A percentile compares a stretch with the other conserved stretches of the same genome.
Evolutionary conservation across 129 eudicot species (phyloP).

Genomic region (Flaveria robusta): DNA sequence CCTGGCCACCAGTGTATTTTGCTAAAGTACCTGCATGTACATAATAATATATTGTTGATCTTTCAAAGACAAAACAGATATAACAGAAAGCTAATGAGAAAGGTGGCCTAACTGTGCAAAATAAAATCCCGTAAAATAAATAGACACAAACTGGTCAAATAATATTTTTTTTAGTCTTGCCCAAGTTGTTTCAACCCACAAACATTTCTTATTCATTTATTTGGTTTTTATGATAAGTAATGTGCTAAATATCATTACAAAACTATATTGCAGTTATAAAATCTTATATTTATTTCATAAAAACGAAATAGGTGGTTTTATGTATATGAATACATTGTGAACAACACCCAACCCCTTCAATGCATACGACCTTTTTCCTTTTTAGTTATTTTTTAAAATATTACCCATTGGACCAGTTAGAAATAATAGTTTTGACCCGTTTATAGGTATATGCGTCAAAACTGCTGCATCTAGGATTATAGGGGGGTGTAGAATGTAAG

Average conservation of each 20-base stretch:
- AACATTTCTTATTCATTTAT: neutral
- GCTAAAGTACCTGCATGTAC: slow-evolving; percentile 76
- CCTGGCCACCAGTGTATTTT: slow-evolving; percentile 97
- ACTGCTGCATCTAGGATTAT: neutral
- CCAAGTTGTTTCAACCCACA: neutral
- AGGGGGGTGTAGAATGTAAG: slow-evolving; percentile 15
- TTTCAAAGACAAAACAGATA: neutral
- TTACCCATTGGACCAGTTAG: neutral
- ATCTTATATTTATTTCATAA: neutral
- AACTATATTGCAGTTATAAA: neutral
- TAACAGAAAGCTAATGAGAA: neutral
- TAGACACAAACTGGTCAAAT: neutral
- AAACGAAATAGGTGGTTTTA: neutral
- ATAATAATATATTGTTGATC: neutral
- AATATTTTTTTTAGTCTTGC: neutral
- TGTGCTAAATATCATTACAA: neutral
- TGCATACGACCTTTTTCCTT: neutral
- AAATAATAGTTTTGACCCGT: neutral
- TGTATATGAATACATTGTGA: neutral
- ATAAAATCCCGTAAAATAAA: neutral
- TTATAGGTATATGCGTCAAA: neutral
- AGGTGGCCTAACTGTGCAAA: neutral
- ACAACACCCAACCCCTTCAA: neutral
- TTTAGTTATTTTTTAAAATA: neutral
- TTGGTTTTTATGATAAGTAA: neutral